phyloP scores from a whole-genome alignment of 257 asterid genomes.

The Ajuga chamaepitys region DNA sequence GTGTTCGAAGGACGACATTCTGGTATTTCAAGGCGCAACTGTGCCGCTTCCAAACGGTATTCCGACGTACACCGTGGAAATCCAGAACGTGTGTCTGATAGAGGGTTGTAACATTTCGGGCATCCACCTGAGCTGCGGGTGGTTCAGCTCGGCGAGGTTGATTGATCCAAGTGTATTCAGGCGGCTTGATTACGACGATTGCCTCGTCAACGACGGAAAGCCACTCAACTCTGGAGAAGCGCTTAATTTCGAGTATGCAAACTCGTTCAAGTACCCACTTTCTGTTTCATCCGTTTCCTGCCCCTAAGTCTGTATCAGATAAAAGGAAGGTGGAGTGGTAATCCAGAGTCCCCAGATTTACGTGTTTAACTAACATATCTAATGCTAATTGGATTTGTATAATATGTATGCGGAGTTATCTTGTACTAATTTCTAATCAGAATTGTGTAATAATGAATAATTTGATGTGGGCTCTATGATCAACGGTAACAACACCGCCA shows the following conservation, averaged over 20 bases:
- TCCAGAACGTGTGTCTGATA: conserved; percentile 37
- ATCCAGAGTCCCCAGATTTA: no score
- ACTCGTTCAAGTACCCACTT: conserved; percentile 42
- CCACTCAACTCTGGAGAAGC: conserved; percentile 35
- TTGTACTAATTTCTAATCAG: no score
- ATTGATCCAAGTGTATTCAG: conserved; percentile 44
- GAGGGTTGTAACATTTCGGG: conserved; percentile 44
- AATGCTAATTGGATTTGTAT: no score
- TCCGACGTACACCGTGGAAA: conserved; percentile 53
- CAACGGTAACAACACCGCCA: no score
- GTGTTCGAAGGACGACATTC: conserved; percentile 40
- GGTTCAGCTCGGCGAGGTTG: conserved; percentile 62
- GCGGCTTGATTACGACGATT: conserved; percentile 39
- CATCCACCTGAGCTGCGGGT: conserved; percentile 71
- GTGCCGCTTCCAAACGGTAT: conserved; percentile 57
- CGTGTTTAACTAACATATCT: no score
- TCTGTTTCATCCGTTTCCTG: conserved; percentile 43
- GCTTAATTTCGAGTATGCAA: conserved; percentile 57
- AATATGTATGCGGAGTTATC: no score
- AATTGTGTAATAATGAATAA: no score
- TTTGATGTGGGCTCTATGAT: no score
- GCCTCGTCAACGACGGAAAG: conserved; percentile 60
- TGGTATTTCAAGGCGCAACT: conserved; percentile 36
- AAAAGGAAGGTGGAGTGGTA: no score
- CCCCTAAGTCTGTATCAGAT: neutral